These are phyloP conservation scores for Candida tibetensis DNA, from an alignment of 805 yeast genomes.

Conservation along the genomic window DNA sequence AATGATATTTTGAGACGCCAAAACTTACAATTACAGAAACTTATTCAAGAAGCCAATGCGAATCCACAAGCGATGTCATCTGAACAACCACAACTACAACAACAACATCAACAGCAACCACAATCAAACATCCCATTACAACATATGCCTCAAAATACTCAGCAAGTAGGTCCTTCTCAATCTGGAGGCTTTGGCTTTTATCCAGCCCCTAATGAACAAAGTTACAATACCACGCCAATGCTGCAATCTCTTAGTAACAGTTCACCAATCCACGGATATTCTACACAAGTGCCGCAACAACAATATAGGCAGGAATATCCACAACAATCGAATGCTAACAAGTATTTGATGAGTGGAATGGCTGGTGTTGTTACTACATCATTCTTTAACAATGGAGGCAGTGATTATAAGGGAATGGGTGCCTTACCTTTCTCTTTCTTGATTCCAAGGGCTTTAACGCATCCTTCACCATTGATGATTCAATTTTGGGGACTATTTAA, in stretches of 20 bases:
- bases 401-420: constrained; percentile 45
- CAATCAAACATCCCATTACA: constrained; percentile 11
- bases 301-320: constrained; percentile 10
- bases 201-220: constrained; percentile 19
- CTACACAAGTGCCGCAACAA: constrained; percentile 11
- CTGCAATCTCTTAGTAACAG: constrained; percentile 13
- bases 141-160: constrained; percentile 5
- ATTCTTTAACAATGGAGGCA: constrained; percentile 47
- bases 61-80: too few relatives aligned
- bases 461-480: constrained; percentile 12
- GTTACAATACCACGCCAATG: constrained; percentile 18
- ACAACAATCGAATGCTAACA: constrained; percentile 30
- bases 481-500: constrained; percentile 12
- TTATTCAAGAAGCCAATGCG: constrained; percentile 33
- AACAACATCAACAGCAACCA: constrained; percentile 12
- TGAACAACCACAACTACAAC: constrained; percentile 1
- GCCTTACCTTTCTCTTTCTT: constrained; percentile 39
- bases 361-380: constrained; percentile 65
- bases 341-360: constrained; percentile 59
- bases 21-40: constrained; percentile 40
- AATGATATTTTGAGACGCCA: constrained; percentile 49
- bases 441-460: constrained; percentile 9
- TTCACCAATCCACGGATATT: constrained; percentile 6
- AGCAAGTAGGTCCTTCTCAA: background rate
- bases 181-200: constrained; percentile 16